Conservation (phyloP, 257 asterid genomes). For the Solanum arcanum region DNA sequence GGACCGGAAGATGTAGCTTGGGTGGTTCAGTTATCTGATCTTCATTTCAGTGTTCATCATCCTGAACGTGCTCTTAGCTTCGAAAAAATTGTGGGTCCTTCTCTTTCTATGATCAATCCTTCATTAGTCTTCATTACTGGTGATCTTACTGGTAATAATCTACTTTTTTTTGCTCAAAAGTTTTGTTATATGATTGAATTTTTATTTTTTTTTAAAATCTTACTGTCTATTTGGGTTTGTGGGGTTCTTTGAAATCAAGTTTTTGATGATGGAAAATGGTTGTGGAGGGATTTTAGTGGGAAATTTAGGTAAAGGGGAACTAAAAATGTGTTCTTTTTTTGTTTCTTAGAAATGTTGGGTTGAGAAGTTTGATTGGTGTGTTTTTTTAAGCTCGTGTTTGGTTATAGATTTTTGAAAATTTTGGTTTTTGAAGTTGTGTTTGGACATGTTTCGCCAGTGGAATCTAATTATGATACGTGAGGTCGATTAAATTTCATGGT, state of each 20-base stretch:
- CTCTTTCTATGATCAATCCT: constrained; percentile 78
- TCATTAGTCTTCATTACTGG: constrained; percentile 90
- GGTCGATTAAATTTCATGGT: not conserved
- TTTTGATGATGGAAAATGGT: not conserved
- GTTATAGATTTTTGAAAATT: not conserved
- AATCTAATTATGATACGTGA: not conserved
- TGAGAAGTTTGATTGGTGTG: not conserved
- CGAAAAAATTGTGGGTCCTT: constrained; percentile 45
- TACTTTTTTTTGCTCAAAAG: not conserved
- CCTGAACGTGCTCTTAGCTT: constrained; percentile 74
- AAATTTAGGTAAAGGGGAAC: not conserved
- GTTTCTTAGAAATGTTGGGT: not conserved
- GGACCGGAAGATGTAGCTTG: constrained; percentile 81
- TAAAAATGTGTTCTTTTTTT: not conserved
- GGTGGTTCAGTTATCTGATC: constrained; percentile 97
- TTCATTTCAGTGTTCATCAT: constrained; percentile 89
- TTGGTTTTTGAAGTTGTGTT: not conserved
- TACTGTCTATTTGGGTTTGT: not conserved
- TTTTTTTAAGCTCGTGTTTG: not conserved
- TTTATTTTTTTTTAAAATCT: not conserved
- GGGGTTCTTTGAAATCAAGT: not conserved
- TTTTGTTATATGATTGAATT: not conserved
- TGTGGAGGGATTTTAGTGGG: not conserved
- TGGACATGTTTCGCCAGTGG: not conserved
- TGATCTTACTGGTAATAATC: constrained; percentile 74